Evolutionary conservation across 2,329 filamentous ascomycete species (phyloP).

Genomic region (Alternaria sp.): DNA sequence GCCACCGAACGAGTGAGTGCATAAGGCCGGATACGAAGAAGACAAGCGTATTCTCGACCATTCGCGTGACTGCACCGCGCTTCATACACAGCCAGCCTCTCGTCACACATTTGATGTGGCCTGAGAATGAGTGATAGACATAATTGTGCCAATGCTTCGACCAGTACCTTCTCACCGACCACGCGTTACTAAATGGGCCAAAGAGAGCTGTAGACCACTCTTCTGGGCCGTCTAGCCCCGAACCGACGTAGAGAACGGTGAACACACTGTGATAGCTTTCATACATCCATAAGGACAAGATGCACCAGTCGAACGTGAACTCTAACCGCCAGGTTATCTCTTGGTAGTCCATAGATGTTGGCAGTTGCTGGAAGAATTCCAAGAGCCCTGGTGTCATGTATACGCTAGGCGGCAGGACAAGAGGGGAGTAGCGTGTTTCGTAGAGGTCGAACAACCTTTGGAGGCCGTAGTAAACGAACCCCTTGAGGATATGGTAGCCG

Average conservation of each 20-base stretch:
- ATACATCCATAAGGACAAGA: slow-evolving; percentile 26
- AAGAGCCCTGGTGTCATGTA: background rate
- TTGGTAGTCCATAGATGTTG: slow-evolving; percentile 5
- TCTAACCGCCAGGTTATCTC: slow-evolving; percentile 12
- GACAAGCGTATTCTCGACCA: slow-evolving; percentile 30
- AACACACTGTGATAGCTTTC: slow-evolving; percentile 22
- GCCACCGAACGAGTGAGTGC: slow-evolving; percentile 25
- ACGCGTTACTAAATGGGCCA: slow-evolving; percentile 12
- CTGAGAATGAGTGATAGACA: slow-evolving; percentile 24
- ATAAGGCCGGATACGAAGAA: slow-evolving; percentile 27
- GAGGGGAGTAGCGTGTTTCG: background rate
- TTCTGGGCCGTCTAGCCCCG: slow-evolving; percentile 8
- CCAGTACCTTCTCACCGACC: slow-evolving; percentile 30
- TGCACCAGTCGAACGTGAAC: slow-evolving; percentile 19
- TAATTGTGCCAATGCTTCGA: slow-evolving; percentile 34
- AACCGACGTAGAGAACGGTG: slow-evolving; percentile 19
- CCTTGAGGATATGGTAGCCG: slow-evolving; percentile 7
- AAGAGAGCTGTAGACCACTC: slow-evolving; percentile 26
- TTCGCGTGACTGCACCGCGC: slow-evolving; percentile 8
- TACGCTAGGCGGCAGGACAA: background rate
- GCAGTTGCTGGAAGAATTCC: slow-evolving; percentile 15
- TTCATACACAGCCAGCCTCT: slow-evolving; percentile 19
- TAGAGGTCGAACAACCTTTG: background rate
- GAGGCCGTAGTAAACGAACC: background rate
- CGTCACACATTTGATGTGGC: slow-evolving; percentile 26